These are phyloP conservation scores for Pestalotiopsis sp. DNA, from an alignment of 2,329 filamentous ascomycete species.

Conservation along the genomic window DNA sequence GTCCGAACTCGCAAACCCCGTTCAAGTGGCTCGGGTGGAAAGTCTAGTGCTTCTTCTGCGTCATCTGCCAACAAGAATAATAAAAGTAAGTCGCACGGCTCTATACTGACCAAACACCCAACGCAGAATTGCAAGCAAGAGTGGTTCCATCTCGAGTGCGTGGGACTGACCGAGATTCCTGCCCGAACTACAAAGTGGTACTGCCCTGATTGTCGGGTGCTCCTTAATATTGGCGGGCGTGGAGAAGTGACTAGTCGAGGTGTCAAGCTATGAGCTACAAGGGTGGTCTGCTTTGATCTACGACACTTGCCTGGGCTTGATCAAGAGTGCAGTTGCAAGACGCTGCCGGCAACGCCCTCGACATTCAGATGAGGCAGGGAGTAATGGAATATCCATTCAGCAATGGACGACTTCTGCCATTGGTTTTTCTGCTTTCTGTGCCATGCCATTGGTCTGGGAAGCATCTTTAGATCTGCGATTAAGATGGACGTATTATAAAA, in stretches of 20 bases:
- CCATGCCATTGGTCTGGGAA: too few relatives aligned
- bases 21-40: slow-evolving; percentile 6
- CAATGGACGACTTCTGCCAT: too few relatives aligned
- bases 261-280: slow-evolving; percentile 42
- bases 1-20: slow-evolving; percentile 12
- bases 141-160: slow-evolving; percentile 84
- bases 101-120: slow-evolving; percentile 26
- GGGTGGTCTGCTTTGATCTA: background rate
- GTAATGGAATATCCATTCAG: too few relatives aligned
- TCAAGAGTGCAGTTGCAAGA: background rate
- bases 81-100: slow-evolving; percentile 12
- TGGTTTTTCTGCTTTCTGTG: too few relatives aligned
- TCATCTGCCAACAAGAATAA: slow-evolving; percentile 18
- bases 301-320: too few relatives aligned
- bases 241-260: slow-evolving; percentile 65
- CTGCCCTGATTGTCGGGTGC: slow-evolving; percentile 73
- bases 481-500: too few relatives aligned
- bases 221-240: slow-evolving; percentile 64
- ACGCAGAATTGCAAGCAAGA: slow-evolving; percentile 71
- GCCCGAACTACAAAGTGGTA: slow-evolving; percentile 81
- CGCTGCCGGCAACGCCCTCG: background rate
- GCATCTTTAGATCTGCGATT: too few relatives aligned
- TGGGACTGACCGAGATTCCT: slow-evolving; percentile 69
- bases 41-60: slow-evolving; percentile 9
- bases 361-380: too few relatives aligned